Base-by-base conservation (phyloP, 2,329 filamentous ascomycete genomes). In the Gyromitra esculenta region DNA sequence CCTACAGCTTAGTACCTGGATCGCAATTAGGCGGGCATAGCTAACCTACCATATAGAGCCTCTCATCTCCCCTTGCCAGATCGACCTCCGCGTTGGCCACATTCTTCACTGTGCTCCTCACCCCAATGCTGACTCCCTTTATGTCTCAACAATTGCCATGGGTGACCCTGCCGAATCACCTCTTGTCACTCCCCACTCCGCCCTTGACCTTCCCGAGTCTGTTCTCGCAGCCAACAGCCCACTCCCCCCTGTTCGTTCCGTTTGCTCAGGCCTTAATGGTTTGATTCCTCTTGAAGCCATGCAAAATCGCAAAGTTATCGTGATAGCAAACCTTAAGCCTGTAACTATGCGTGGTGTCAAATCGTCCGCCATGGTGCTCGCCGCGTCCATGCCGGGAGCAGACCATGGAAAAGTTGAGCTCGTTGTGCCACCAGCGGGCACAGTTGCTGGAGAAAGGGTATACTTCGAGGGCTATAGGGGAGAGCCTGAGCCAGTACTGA, bases 301-400 rank as follows among this genome's bases (percentile, higher is more conserved):
- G 96, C 96, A 99, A 84, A 90, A 91, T 82, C 93, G 96, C 84
- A 97, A 96, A 86, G 93, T 99, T 77, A 89, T 99, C 41, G 92
- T 96, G 0, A 95, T 99, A 25, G 97, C 93, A 87, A 99, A 99
- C 85, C 89, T 99, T 81, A 99, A 99, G 88, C 96, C 96, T 65
- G 96, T 98, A 84, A 99, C 96, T 84, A 99, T 99, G 96, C 92
- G 96, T 79, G 96, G 96, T 80, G 88, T 93, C 83, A 91, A 91
- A 83, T 91, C 88, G 41, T 87, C 85, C 70, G 91, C 94, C 82
- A 98, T 99, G 96, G 96, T 99, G 15, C 89, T 99, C 50, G 96
- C 96, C 8, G 96, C 96, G 1, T 97, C 93, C 18, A 96, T 95
- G n/a, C 92, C 95, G 82, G 95, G 94, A 57, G 94, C 94, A 82